Evolutionary conservation across 2,329 filamentous ascomycete species (phyloP).

Genomic region (Mycosphaerelloides madeirae): DNA sequence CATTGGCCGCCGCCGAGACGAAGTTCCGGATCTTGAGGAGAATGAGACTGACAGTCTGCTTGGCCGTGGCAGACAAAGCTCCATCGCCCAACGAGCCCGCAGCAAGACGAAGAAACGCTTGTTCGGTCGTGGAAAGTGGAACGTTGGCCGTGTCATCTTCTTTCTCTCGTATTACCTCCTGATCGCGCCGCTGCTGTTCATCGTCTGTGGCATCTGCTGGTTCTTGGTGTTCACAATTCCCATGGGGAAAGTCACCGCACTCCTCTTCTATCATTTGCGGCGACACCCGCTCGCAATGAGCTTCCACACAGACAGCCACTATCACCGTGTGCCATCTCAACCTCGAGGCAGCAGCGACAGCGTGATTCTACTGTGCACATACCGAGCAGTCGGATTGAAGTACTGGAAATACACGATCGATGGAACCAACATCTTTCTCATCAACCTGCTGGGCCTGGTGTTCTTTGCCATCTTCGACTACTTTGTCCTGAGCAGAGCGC

Average conservation of each 20-base stretch:
- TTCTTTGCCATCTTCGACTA: conserved; percentile 93
- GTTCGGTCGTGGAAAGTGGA: conserved; percentile 96
- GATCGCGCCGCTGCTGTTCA: conserved; percentile 76
- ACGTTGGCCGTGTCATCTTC: conserved; percentile 87
- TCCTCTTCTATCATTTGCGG: conserved; percentile 85
- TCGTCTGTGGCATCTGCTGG: conserved; percentile 89
- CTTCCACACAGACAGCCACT: conserved; percentile 80
- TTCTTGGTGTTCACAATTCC: conserved; percentile 96
- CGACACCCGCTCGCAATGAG: conserved; percentile 88
- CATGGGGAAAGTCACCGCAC: conserved; percentile 91
- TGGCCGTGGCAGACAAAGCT: conserved; percentile 46
- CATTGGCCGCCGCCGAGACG: conserved; percentile 78
- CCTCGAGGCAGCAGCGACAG: conserved; percentile 45
- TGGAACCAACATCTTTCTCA: conserved; percentile 97
- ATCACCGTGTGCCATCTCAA: conserved; percentile 61
- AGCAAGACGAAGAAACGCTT: conserved; percentile 67
- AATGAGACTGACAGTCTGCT: conserved; percentile 88
- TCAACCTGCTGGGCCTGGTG: conserved; percentile 93
- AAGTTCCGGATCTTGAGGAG: conserved; percentile 67
- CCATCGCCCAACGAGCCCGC: conserved; percentile 20
- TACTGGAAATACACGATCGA: conserved; percentile 99
- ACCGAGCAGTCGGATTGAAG: conserved; percentile 85
- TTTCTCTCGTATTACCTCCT: conserved; percentile 94
- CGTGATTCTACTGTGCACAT: conserved; percentile 91
- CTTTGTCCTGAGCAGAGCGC: conserved; percentile 64